Evolutionary conservation across 768 basidiomycete genomes (phyloP).

Genomic region (Lentinula sp.): DNA sequence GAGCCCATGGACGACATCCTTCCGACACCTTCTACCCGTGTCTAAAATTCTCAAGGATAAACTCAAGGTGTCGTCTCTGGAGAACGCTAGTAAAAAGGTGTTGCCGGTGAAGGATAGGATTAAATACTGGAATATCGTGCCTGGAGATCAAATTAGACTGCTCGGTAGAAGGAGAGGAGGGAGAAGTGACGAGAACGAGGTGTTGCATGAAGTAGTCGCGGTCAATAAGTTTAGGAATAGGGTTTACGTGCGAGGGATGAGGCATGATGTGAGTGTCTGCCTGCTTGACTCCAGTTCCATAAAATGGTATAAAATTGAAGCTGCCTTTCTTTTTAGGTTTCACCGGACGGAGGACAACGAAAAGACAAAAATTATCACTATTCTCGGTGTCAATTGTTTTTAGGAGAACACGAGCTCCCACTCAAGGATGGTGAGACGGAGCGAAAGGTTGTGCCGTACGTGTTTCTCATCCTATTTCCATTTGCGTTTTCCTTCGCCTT

Average conservation of each 20-base stretch:
- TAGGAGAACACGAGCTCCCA: slow-evolving; percentile 62
- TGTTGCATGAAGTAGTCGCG: slow-evolving; percentile 63
- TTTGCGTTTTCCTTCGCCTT: no score
- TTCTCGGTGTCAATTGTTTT: slow-evolving; percentile 72
- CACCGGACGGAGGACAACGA: slow-evolving; percentile 7
- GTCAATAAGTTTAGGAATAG: slow-evolving; percentile 71
- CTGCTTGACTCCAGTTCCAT: slow-evolving; percentile 10
- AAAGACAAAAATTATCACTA: slow-evolving; percentile 60
- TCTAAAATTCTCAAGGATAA: slow-evolving; percentile 38
- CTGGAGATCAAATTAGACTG: slow-evolving; percentile 73
- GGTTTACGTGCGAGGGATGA: slow-evolving; percentile 42
- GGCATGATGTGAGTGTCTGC: slow-evolving; percentile 23
- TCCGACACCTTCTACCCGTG: slow-evolving; percentile 58
- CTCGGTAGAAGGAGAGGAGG: slow-evolving; percentile 29
- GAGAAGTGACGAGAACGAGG: slow-evolving; percentile 40
- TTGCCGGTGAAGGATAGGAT: slow-evolving; percentile 64
- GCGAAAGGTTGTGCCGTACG: slow-evolving; percentile 41
- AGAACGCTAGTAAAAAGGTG: slow-evolving; percentile 43
- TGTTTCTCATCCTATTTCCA: slow-evolving; percentile 4
- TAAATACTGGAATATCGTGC: slow-evolving; percentile 84
- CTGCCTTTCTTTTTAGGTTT: slow-evolving; percentile 15
- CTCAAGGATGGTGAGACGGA: slow-evolving; percentile 25
- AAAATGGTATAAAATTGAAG: slow-evolving; percentile 15
- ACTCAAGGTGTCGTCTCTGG: slow-evolving; percentile 34
- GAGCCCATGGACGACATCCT: slow-evolving; percentile 55